These are phyloP conservation scores for Auriscalpium vulgare DNA, from an alignment of 768 basidiomycete genomes.

Conservation along the genomic window DNA sequence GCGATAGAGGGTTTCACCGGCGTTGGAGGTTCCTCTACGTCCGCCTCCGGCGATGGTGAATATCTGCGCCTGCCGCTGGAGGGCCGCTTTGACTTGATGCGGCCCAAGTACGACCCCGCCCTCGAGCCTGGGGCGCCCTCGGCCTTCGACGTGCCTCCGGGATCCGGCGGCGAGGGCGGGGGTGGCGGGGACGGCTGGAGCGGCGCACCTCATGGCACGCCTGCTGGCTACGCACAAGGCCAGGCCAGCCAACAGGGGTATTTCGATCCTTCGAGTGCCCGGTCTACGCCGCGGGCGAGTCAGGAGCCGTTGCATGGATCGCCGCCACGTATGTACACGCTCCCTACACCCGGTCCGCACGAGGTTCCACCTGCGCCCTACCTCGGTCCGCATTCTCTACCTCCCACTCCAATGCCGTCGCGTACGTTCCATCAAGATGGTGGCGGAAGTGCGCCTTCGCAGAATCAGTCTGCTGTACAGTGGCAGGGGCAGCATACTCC, in stretches of 20 bases:
- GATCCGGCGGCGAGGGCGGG: not conserved
- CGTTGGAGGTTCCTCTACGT: slow-evolving; percentile 15
- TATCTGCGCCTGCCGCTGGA: slow-evolving; percentile 81
- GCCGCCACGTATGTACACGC: slow-evolving; percentile 37
- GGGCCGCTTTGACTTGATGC: slow-evolving; percentile 84
- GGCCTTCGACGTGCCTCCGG: not conserved
- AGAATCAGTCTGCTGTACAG: too few relatives aligned
- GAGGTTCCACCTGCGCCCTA: slow-evolving; percentile 60
- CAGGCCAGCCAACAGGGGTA: not conserved
- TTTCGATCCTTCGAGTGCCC: not conserved
- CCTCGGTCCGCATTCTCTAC: slow-evolving; percentile 24
- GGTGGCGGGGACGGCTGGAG: not conserved
- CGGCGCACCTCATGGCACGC: not conserved
- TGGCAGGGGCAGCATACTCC: too few relatives aligned
- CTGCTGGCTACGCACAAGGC: not conserved
- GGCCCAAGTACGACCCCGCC: slow-evolving; percentile 30
- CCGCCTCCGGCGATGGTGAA: slow-evolving; percentile 46
- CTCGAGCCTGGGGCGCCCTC: slow-evolving; percentile 4
- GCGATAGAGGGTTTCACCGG: slow-evolving; percentile 48
- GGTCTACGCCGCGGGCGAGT: not conserved
- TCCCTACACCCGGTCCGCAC: slow-evolving; percentile 53
- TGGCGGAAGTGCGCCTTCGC: not conserved
- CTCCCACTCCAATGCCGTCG: slow-evolving; percentile 16
- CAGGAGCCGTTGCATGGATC: not conserved
- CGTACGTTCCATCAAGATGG: not conserved